Evolutionary conservation across 169 alveolate genomes (phyloP), one percentile per base, ranked within the genome.

Genomic region (Babesia caballi): DNA sequence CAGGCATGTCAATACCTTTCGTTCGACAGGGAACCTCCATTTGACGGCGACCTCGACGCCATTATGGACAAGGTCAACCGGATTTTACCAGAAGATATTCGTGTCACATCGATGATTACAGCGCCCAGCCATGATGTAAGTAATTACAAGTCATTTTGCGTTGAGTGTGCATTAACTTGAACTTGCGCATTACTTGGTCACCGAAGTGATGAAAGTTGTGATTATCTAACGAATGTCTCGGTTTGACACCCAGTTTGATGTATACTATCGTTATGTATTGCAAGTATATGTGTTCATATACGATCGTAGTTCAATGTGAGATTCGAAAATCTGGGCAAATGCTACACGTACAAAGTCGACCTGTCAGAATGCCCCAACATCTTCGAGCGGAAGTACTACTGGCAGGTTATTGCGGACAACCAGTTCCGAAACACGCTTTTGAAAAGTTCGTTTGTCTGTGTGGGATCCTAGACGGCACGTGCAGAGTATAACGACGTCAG

Each of bases 1-100:
- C 51, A 74, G 84, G 81, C 85, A 6, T 88, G 93, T 69, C 93
- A 88, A 49, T 88, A 88, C 56, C 46, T 83, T 5, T 83, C 91
- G 11, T 88, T 80, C 59, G 90, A 83, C 69, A 80, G 49, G 52
- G 61, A 68, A 33, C 85, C 87, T 15, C 90, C 88, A 3, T 84
- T 63, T 12, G 53, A 74, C 30, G 90, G 90, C 6, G 80, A 84
- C 41, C 42, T 84, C 60, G 63, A 70, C 40, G 57, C 59, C 51
- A 40, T 88, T n/a, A 74, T 77, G 59, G 82, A 60, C 52, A 46
- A 76, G 33, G 70, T 88, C 42, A 88, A 88, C 52, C 46, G 85
- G 25, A 27, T 83, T 30, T 47, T 88, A 57, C 89, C 89, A 36
- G 80, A 72, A 40, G 92, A 87, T 46, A 83, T 87, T 6, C 52